Evolutionary conservation across 495 filamentous ascomycete genomes (phyloP).

Genomic region (Neurospora africana): DNA sequence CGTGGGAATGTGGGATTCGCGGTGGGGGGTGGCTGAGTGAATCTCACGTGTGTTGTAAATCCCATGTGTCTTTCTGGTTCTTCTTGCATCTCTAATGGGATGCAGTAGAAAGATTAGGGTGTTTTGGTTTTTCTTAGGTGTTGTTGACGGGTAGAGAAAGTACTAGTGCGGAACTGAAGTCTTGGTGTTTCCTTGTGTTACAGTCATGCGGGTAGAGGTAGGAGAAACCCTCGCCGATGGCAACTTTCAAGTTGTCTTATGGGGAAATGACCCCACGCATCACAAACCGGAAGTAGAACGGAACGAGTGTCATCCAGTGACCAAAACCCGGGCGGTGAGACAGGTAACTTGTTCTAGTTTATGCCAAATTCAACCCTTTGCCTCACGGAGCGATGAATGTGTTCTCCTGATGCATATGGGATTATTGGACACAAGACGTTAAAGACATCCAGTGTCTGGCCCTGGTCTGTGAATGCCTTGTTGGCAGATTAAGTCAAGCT

Average conservation of each 20-base stretch:
- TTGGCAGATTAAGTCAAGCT: neutral
- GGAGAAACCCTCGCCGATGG: neutral
- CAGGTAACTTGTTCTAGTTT: neutral
- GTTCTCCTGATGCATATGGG: neutral
- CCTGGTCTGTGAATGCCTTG: neutral
- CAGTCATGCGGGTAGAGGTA: neutral
- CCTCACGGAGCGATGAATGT: neutral
- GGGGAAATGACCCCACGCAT: neutral
- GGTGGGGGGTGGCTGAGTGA: neutral
- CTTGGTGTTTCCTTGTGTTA: neutral
- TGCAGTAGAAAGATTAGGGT: neutral
- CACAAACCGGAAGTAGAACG: conserved; percentile 2
- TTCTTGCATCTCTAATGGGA: neutral
- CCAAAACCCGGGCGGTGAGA: neutral
- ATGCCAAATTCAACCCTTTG: neutral
- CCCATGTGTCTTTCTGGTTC: neutral
- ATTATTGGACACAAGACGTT: neutral
- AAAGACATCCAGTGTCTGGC: neutral
- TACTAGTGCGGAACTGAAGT: neutral
- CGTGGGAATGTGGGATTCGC: neutral
- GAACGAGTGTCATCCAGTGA: neutral
- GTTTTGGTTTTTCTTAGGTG: neutral
- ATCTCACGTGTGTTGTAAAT: neutral
- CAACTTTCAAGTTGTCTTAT: neutral
- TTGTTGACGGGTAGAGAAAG: neutral